phyloP scores from a whole-genome alignment of 2,329 filamentous ascomycete species.

The Coniella vitis region DNA sequence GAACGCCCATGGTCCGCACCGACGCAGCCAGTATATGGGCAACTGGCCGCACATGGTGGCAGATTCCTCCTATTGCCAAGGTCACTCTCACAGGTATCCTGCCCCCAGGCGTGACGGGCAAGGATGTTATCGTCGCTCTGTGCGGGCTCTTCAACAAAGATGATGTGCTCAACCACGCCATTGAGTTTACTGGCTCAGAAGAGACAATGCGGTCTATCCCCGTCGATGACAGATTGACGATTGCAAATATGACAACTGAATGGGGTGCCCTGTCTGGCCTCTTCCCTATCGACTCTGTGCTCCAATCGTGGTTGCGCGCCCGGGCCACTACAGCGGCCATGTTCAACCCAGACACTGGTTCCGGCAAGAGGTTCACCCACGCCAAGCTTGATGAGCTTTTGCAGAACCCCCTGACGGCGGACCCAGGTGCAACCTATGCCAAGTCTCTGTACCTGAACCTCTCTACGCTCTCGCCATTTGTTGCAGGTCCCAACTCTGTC shows the following conservation, averaged over 20 bases:
- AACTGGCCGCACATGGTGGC: conserved; percentile 79
- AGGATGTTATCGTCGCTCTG: conserved; percentile 88
- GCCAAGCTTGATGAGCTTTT: conserved; percentile 66
- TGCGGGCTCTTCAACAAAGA: conserved; percentile 81
- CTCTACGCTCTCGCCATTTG: conserved; percentile 74
- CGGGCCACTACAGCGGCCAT: conserved; percentile 62
- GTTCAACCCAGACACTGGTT: conserved; percentile 54
- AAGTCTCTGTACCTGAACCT: conserved; percentile 79
- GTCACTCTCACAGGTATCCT: conserved; percentile 70
- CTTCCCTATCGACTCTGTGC: conserved; percentile 25
- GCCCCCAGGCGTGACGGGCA: conserved; percentile 76
- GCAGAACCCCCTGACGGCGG: conserved; percentile 58
- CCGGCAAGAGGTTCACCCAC: conserved; percentile 62
- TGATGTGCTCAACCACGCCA: conserved; percentile 83
- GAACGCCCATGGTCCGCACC: conserved; percentile 77
- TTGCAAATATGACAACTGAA: conserved; percentile 76
- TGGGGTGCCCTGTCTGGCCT: conserved; percentile 46
- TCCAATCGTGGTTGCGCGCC: conserved; percentile 58
- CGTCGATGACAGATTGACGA: conserved; percentile 67
- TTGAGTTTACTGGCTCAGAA: conserved; percentile 80
- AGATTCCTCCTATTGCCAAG: conserved; percentile 76
- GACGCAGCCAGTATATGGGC: conserved; percentile 85
- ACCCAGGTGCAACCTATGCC: conserved; percentile 72
- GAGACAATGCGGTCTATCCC: conserved; percentile 67
- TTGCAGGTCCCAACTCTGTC: conserved; percentile 85